Base-by-base conservation (phyloP, 257 asterid genomes). In the Capsicum baccatum region DNA sequence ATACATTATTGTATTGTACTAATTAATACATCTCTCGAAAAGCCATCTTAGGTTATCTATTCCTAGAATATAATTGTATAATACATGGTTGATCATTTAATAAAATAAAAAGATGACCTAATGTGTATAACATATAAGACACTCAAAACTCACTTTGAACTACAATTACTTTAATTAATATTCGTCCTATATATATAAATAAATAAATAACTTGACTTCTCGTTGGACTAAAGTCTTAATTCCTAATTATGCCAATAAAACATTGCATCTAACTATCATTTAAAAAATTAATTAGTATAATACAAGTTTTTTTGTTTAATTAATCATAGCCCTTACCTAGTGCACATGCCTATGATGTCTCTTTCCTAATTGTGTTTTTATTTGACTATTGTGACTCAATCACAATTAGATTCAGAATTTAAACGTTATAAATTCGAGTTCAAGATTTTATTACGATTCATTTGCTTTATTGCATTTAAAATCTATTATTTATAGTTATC, bases 31-130 rank as follows among this genome's bases (percentile, higher is more conserved):
- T 12, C 62, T 66, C 35, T 33, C 79, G 83, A 83, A 87, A 85
- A 15, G 88, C 60, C 92, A 88, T 87, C 91, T 88, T 90, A 86
- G 89, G 87, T 91, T 83, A 85, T 85, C 89, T 86, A 85, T 80
- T 83, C 42, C 48, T 44, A 39, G 35, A 70, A 9, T 50, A 19
- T 80, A 85, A 62, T 85, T 80, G 82, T 59, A 83, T 76, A 74
- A 21, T 74, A 21, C 8, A 11, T 67, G 56, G 33, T 54, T 8
- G 64, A 57, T 35, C 69, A 42, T 42, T 74, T 83, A 57, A 76
- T 59, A 39, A 39, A 54, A 33, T 48, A 48, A 48, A 13, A 74
- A 71, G 52, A 83, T 76, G 86, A 83, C 86, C 85, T 76, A 83
- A 85, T 82, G 80, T 79, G 64, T 58, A 17, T 66, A 64, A 79